Percentiles rank a stretch among this genome's conserved stretches.
Evolutionary conservation across 345 rosid genomes (phyloP).

Genomic region (Eucalyptus paniculata): DNA sequence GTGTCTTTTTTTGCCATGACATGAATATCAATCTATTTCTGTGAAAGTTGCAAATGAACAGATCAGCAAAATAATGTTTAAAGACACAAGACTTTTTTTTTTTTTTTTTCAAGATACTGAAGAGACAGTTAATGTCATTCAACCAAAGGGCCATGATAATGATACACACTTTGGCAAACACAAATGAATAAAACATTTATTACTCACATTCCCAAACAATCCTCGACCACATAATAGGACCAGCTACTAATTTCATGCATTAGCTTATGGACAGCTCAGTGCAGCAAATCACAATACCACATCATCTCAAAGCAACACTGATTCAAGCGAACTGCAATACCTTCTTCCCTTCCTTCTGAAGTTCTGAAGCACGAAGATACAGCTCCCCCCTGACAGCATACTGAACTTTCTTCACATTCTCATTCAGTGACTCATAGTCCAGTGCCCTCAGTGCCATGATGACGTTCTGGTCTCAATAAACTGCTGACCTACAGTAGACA

Average conservation of each 20-base stretch:
- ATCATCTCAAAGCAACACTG: not conserved
- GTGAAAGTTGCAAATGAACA: not conserved
- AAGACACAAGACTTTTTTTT: not conserved
- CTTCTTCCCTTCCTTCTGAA: slow-evolving; percentile 99
- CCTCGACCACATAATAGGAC: not conserved
- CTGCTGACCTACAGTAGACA: not conserved
- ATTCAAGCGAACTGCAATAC: slow-evolving; percentile 5
- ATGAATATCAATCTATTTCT: not conserved
- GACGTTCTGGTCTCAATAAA: not conserved
- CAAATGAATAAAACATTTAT: not conserved
- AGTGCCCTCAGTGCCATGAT: slow-evolving; percentile 59
- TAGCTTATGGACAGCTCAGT: not conserved
- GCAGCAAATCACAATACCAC: not conserved
- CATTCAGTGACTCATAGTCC: slow-evolving; percentile 70
- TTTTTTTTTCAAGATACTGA: not conserved
- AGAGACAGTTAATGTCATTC: not conserved
- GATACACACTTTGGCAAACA: not conserved
- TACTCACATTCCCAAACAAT: not conserved
- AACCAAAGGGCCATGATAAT: not conserved
- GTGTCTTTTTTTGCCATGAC: not conserved
- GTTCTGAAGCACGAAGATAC: slow-evolving; percentile 99
- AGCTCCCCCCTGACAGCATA: slow-evolving; percentile 94
- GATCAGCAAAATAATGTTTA: not conserved
- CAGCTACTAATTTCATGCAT: not conserved
- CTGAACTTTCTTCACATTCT: slow-evolving; percentile 92